A percentile compares a stretch with the other conserved stretches of the same genome.
Evolutionary conservation across 129 eudicot genomes (phyloP).

Genomic region (Arctium minus): DNA sequence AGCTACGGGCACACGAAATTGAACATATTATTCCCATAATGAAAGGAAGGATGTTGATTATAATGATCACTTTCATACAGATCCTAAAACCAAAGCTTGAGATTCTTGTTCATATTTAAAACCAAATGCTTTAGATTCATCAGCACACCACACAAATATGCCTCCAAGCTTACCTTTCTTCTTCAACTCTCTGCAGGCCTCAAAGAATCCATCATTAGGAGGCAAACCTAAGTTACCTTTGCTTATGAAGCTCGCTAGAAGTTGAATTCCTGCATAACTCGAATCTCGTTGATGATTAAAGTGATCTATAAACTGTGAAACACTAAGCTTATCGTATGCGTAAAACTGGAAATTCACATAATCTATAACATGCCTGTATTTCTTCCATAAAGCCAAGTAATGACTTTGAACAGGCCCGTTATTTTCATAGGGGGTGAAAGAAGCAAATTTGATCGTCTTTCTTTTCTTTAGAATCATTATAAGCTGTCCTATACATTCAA

Average conservation of each 20-base stretch:
- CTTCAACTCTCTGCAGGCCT: slow-evolving; percentile 36
- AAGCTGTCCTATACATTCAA: slow-evolving; percentile 53
- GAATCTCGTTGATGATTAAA: slow-evolving; percentile 19
- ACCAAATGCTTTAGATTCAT: slow-evolving; percentile 26
- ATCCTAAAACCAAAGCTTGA: slow-evolving; percentile 6
- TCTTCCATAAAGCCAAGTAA: slow-evolving; percentile 50
- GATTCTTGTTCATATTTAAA: slow-evolving; percentile 22
- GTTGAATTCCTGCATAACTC: slow-evolving; percentile 35
- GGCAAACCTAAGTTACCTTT: slow-evolving; percentile 33
- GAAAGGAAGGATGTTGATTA: slow-evolving; percentile 2
- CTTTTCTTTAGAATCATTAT: slow-evolving; percentile 40
- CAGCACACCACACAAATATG: slow-evolving; percentile 53
- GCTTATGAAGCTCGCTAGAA: slow-evolving; percentile 43
- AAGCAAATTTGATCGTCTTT: slow-evolving; percentile 37
- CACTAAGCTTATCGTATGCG: slow-evolving; percentile 37
- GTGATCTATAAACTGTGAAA: slow-evolving; percentile 25
- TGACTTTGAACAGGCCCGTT: slow-evolving; percentile 35
- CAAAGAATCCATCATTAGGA: slow-evolving; percentile 35
- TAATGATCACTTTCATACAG: neutral
- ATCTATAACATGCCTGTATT: slow-evolving; percentile 50
- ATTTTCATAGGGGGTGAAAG: slow-evolving; percentile 58
- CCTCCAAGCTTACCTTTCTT: slow-evolving; percentile 32
- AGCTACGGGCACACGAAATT: neutral
- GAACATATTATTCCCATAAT: slow-evolving; percentile 15
- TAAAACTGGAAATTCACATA: slow-evolving; percentile 62